Evolutionary conservation across 2,329 filamentous ascomycete genomes (phyloP), one percentile per base, ranked within the genome.

Genomic region (Cadophora luteo-olivacea): DNA sequence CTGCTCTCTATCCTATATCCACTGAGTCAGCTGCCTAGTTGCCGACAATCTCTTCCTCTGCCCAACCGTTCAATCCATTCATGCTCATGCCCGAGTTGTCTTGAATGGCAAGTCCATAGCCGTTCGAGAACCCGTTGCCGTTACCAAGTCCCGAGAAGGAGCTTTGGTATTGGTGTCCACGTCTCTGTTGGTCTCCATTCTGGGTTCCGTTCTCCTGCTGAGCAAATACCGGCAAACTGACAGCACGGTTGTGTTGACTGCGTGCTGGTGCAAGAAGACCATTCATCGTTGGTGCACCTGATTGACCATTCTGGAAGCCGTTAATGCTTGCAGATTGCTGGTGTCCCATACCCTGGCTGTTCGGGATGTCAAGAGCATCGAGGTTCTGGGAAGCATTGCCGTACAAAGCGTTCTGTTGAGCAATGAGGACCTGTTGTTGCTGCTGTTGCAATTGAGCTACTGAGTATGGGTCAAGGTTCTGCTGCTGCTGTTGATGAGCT

Each of bases 371-470:
- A 25, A 89, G 80, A 9, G 81, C 82, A 36, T 89, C 78, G 66
- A 89, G 86, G 67, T 82, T 85, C 12, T 86, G 83, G 19, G 86
- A 86, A 32, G 88, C 85, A 33, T 89, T 90, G 70, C 91, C 92
- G 78, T 95, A 97, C 72, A 97, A 85, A 8, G 92, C 90, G 57
- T 90, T 90, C 79, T 97, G 93, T 77, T 96, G 93, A 41, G 88
- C 89, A 66, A 87, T 87, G 73, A 93, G 85, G 51, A 88, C 86
- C 71, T 91, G 88, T 65, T 92, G 88, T 72, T 94, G 90, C 73
- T 93, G 90, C 38, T 91, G 85, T 69, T 86, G 85, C 24, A 78
- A 72, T 22, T 75, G 75, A 22, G 77, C 79, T 52, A 80, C 79
- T 8, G 77, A 79, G 70, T 81, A 81, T 4, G 82, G 80, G 51